phyloP scores from a whole-genome alignment of 2,329 filamentous ascomycete species.

The Clonostachys rhizophaga region DNA sequence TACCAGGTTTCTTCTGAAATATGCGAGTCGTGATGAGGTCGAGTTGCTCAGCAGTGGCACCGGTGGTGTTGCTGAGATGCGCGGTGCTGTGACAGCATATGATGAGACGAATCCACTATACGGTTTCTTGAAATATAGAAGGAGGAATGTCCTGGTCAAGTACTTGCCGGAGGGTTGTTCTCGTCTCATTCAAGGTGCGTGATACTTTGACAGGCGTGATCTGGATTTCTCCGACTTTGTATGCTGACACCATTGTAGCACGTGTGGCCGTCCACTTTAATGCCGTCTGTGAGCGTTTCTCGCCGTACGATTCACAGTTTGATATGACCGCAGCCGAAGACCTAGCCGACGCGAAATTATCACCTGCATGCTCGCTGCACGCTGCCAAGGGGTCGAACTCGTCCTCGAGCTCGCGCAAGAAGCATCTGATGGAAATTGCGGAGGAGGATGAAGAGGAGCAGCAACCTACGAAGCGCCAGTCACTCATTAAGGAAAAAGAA shows the following conservation, averaged over 20 bases:
- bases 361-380: conserved; percentile 83
- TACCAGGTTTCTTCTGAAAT: conserved; percentile 88
- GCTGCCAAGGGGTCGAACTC: conserved; percentile 81
- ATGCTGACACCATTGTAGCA: conserved; percentile 43
- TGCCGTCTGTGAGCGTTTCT: conserved; percentile 65
- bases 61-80: conserved; percentile 80
- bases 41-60: conserved; percentile 72
- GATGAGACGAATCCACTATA: conserved; percentile 85
- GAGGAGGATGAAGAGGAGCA: conserved; percentile 82
- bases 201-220: not conserved
- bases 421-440: conserved; percentile 85
- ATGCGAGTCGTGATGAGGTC: conserved; percentile 83
- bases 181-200: conserved; percentile 82
- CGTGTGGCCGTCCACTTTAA: conserved; percentile 74
- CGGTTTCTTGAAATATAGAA: conserved; percentile 84
- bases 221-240: not conserved
- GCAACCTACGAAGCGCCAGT: conserved; percentile 53
- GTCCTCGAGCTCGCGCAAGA: conserved; percentile 76
- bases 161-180: conserved; percentile 90
- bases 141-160: conserved; percentile 87
- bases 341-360: conserved; percentile 82
- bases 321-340: conserved; percentile 71
- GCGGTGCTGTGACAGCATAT: conserved; percentile 72
- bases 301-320: conserved; percentile 82
- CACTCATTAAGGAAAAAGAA: conserved; percentile 40